Base-by-base conservation (phyloP, 2,329 filamentous ascomycete genomes). In the Aaosphaeria pasadenensis region DNA sequence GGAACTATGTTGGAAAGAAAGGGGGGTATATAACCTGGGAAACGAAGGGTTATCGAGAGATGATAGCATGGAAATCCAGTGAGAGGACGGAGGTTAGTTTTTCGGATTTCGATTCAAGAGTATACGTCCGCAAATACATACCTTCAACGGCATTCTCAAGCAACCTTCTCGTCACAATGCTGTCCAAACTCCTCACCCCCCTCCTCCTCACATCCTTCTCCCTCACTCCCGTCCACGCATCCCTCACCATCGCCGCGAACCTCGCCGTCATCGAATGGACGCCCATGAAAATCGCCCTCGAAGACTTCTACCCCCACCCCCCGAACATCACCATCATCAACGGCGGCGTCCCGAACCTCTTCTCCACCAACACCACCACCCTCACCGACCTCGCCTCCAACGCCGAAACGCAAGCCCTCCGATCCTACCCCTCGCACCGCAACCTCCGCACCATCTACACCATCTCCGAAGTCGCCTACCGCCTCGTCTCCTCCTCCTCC, bases 361-460 rank as follows among this genome's bases (percentile, higher is more conserved):
- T 38, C 13, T 51, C 48, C n/a, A 3, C 17, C 17, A 24, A 24
- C 17, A 40, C 39, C 11, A 53, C 59, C 36, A 48, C 46, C n/a
- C 39, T 43, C 31, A 47, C 58, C 41, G 61, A 64, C 39, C 56
- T 64, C 33, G 59, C 57, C 35, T 51, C 61, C 42, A 64, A 64
- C 47, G 61, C 61, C 33, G 61, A 64, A 51, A 64, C 61, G 13
- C 61, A 63, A 47, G 58, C 54, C 42, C 52, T 64, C 2, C 55
- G 55, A n/a, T 50, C 58, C 29, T 64, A 57, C 39, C 50, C 54
- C 36, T 44, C 40, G 4, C 57, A 63, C 41, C 54, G 51, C 30
- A 61, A 60, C 40, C 48, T 64, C 47, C 58, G 61, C 28, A 53
- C 63, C 29, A 64, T 64, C 43, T 63, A 64, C 48, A 53, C 57